Conservation (phyloP, 176 grass and related monocot genomes). For the Oryza nivara region DNA sequence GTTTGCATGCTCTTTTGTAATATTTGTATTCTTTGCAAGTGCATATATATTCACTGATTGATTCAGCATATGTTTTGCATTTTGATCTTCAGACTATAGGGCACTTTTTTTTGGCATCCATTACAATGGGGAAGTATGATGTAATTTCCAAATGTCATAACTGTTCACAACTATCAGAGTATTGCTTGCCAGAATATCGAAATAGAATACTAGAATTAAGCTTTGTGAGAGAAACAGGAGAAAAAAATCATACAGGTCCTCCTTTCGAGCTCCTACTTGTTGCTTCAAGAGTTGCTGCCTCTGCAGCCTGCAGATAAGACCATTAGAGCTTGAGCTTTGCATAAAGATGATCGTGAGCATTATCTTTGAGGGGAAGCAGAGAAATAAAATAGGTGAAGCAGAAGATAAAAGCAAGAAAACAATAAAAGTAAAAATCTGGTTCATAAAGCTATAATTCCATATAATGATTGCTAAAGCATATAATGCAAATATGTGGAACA, state of each 20-base stretch:
- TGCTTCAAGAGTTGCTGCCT: slow-evolving; percentile 82
- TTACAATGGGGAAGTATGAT: not conserved
- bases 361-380: not conserved
- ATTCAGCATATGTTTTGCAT: not conserved
- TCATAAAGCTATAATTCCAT: slow-evolving; percentile 13
- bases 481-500: not conserved
- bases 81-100: not conserved
- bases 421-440: slow-evolving; percentile 3
- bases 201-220: slow-evolving; percentile 10
- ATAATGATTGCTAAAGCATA: not conserved
- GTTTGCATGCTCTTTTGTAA: not conserved
- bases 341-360: slow-evolving; percentile 13
- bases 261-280: slow-evolving; percentile 74
- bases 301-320: slow-evolving; percentile 71
- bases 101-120: not conserved
- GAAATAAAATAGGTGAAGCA: not conserved
- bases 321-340: slow-evolving; percentile 30
- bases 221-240: slow-evolving; percentile 21
- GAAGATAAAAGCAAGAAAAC: slow-evolving; percentile 30
- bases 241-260: slow-evolving; percentile 69
- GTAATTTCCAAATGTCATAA: slow-evolving; percentile 20
- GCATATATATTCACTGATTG: not conserved
- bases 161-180: not conserved
- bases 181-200: slow-evolving; percentile 2
- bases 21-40: not conserved